Evolutionary conservation across 2,329 filamentous ascomycete species (phyloP).

Genomic region (Metarhizium brunneum): DNA sequence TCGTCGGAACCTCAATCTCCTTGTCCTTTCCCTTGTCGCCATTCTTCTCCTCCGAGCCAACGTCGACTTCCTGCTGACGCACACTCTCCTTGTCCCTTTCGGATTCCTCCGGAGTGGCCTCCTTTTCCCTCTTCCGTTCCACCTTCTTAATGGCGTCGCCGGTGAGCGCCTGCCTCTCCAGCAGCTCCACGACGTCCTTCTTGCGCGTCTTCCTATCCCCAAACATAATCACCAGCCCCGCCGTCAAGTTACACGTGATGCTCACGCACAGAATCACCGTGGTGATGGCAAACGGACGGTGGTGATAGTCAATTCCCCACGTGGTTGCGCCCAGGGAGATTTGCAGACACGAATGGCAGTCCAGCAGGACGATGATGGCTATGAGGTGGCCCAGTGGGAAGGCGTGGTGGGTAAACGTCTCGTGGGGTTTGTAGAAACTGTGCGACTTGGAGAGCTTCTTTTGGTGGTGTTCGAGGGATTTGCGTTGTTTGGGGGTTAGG

Average conservation of each 20-base stretch:
- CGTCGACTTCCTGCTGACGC: background rate
- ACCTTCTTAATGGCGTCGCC: conserved; percentile 41
- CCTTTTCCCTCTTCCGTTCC: conserved; percentile 15
- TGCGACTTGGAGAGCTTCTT: conserved; percentile 73
- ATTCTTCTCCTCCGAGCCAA: background rate
- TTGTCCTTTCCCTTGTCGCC: background rate
- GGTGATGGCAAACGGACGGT: conserved; percentile 62
- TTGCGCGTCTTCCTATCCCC: conserved; percentile 72
- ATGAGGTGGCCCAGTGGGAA: conserved; percentile 69
- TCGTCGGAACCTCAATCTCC: background rate
- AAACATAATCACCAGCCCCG: conserved; percentile 65
- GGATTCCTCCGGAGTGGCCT: background rate
- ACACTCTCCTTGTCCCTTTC: background rate
- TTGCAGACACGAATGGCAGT: conserved; percentile 71
- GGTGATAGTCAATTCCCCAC: conserved; percentile 66
- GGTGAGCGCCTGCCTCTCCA: conserved; percentile 70
- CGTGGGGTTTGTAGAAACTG: conserved; percentile 83
- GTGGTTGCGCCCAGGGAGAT: conserved; percentile 71
- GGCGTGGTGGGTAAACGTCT: conserved; percentile 71
- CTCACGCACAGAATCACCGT: conserved; percentile 74
- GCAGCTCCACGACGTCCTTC: conserved; percentile 72
- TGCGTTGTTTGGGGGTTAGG: conserved; percentile 56
- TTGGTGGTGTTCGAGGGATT: conserved; percentile 65
- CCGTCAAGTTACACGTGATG: conserved; percentile 68
- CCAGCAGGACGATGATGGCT: conserved; percentile 68